Percentiles rank a stretch among this genome's conserved stretches.
These are phyloP conservation scores for Apiospora aurea DNA, from an alignment of 2,329 filamentous ascomycete genomes.

Conservation along the genomic window DNA sequence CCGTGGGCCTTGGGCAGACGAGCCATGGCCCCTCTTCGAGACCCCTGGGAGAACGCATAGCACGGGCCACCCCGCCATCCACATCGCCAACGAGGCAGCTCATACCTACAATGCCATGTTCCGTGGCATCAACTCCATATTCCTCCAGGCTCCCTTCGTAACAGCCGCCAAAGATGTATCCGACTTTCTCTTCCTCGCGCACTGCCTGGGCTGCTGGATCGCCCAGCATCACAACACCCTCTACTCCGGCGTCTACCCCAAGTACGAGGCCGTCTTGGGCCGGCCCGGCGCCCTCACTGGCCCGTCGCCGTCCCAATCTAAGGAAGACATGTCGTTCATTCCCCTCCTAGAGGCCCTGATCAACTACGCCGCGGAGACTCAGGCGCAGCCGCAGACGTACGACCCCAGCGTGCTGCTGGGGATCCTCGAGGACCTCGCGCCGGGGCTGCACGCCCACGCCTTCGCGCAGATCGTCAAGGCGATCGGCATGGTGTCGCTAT, in stretches of 20 bases:
- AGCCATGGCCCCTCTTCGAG: conserved; percentile 40
- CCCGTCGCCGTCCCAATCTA: conserved; percentile 28
- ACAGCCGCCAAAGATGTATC: conserved; percentile 36
- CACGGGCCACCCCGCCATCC: conserved; percentile 35
- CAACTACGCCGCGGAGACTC: conserved; percentile 29
- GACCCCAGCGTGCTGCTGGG: conserved; percentile 26
- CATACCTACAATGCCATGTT: conserved; percentile 46
- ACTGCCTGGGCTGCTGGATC: conserved; percentile 40
- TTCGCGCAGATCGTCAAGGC: conserved; percentile 29
- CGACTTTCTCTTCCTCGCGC: conserved; percentile 43
- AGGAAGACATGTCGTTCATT: conserved; percentile 27
- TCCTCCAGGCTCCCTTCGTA: conserved; percentile 44
- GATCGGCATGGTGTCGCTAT: conserved; percentile 28
- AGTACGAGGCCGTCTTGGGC: conserved; percentile 37
- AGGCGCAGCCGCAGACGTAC: conserved; percentile 30
- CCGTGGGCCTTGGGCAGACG: conserved; percentile 39
- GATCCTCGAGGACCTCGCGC: conserved; percentile 31
- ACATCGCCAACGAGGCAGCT: conserved; percentile 44
- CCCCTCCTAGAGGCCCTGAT: conserved; percentile 26
- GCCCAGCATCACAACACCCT: conserved; percentile 42
- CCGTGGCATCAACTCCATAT: conserved; percentile 46
- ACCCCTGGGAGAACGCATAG: conserved; percentile 33
- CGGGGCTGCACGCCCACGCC: conserved; percentile 30
- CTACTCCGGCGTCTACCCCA: conserved; percentile 41
- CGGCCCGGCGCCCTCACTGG: conserved; percentile 32